Evolutionary conservation across 176 grass and related monocot genomes (phyloP), one percentile per base, ranked within the genome.

Genomic region (Hordeum marinum): DNA sequence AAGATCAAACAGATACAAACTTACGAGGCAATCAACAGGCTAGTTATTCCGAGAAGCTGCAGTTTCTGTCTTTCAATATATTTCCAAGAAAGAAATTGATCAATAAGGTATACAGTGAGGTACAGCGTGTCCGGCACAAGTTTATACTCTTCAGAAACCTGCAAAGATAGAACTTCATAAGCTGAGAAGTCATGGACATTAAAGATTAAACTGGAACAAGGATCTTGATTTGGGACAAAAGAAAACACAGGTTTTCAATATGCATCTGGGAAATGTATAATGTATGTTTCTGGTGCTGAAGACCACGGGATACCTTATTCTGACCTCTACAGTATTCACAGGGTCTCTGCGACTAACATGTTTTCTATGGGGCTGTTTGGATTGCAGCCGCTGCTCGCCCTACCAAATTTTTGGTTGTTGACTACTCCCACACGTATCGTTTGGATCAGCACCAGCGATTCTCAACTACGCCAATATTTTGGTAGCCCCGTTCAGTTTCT

Each of bases 21-120:
- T 95, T 94, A 98, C 96, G 93, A 95, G 37, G 96, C 96, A 87
- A 98, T 94, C 69, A 98, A 65, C 96, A 98, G 92, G 84, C 91
- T 90, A 17, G 96, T 94, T 84, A 98, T 86, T 80, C 96, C 96
- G 79, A 98, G 89, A 59, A 98, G 90, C 75, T 98, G 96, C 15
- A 98, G 69, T 68, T 77, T 90, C 68, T 87, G 86, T 24, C 75
- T 92, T 83, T 98, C 84, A 23, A 98, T 95, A 85, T 81, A 94
- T 36, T 78, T 92, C 21, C 37, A 81, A 37, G 96, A 98, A 29
- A 98, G 91, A 92, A 90, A 94, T 42, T 57, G 83, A 23, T 95
- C 93, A 12, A 98, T 94, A 59, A 98, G 75, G 82, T 94, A 74
- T 48, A 98, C 91, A 64, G 96, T 88, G 24, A 98, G 89, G 89